Base-by-base conservation (phyloP, 202 grass and related monocot species). In the Eragrostis tef region DNA sequence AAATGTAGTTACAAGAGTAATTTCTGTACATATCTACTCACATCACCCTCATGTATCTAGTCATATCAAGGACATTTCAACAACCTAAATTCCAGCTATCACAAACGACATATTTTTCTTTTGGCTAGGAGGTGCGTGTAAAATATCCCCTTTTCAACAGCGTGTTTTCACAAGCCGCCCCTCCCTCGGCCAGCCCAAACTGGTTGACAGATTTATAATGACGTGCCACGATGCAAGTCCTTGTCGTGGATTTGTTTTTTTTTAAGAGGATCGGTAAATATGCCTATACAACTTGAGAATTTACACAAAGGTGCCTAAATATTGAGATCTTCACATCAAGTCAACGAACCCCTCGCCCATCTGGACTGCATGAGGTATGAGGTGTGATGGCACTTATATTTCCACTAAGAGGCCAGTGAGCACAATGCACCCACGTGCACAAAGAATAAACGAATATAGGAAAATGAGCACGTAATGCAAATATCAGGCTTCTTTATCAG, bases 161-260 rank as follows among this genome's bases (percentile, higher is more conserved):
- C 31, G 31, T 2, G 31, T 34, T 34, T 34, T 34, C 31, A 34
- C 31, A 34, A 34, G 31, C 31, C n/a, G n/a, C n/a, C 31, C 31
- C 1, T 34, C 31, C 31, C 31, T 34, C 4, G n/a, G 31, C 31
- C 31, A 34, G 31, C 31, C 31, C 4, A 34, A 34, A 34, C 31
- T 34, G 31, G 31, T 34, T 34, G 31, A 34, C 31, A 34, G 31
- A 34, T 2, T 34, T 34, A 34, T 34, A 34, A 34, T 34, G 52
- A 78, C 74, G n/a, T 51, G 39, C 15, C 15, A 52, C 46, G 41
- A 62, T 34, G 54, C 13, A 34, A 25, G 64, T 70, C 53, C 51
- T 24, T 68, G 6, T 75, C 81, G 22, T 4, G 45, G 22, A 57
- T n/a, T n/a, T n/a, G n/a, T n/a, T n/a, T n/a, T n/a, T n/a, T n/a